Percentiles rank a stretch among this genome's conserved stretches.
Evolutionary conservation across 2,329 filamentous ascomycete species (phyloP).

Genomic region (Aspergillus tanneri): DNA sequence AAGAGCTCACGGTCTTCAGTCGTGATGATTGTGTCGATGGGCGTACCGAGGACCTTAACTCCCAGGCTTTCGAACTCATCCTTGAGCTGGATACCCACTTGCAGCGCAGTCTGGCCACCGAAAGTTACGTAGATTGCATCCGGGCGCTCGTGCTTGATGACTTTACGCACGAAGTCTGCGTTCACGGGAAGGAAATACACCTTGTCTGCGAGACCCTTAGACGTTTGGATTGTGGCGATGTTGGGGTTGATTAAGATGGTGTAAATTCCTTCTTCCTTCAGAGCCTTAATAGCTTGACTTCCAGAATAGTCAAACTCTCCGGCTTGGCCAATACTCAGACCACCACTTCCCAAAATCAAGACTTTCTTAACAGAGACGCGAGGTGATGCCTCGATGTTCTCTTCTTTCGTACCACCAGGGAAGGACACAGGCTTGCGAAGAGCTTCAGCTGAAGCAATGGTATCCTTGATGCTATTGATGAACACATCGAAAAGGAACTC

Average conservation of each 20-base stretch:
- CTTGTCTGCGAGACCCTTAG: constrained; percentile 95
- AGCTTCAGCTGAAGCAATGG: constrained; percentile 64
- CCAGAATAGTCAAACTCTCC: constrained; percentile 99
- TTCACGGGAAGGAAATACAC: constrained; percentile 98
- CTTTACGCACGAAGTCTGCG: constrained; percentile 94
- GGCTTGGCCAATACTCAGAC: constrained; percentile 94
- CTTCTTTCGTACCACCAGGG: constrained; percentile 76
- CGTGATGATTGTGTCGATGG: constrained; percentile 96
- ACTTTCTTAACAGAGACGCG: constrained; percentile 89
- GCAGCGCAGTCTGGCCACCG: constrained; percentile 94
- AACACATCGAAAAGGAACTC: constrained; percentile 98
- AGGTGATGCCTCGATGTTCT: constrained; percentile 74
- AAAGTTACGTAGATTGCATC: constrained; percentile 98
- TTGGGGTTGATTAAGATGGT: constrained; percentile 98
- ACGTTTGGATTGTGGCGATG: constrained; percentile 98
- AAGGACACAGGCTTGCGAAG: constrained; percentile 76
- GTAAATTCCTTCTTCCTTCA: constrained; percentile 98
- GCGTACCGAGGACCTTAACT: constrained; percentile 91
- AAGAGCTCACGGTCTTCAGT: constrained; percentile 98
- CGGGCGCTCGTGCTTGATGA: constrained; percentile 89
- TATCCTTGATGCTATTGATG: constrained; percentile 76
- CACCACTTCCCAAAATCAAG: constrained; percentile 88
- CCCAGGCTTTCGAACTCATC: constrained; percentile 92
- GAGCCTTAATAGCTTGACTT: constrained; percentile 94
- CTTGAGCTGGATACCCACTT: constrained; percentile 94